phyloP scores from a whole-genome alignment of 352 stramenopile genomes.

The Phytophthora sansomeana region DNA sequence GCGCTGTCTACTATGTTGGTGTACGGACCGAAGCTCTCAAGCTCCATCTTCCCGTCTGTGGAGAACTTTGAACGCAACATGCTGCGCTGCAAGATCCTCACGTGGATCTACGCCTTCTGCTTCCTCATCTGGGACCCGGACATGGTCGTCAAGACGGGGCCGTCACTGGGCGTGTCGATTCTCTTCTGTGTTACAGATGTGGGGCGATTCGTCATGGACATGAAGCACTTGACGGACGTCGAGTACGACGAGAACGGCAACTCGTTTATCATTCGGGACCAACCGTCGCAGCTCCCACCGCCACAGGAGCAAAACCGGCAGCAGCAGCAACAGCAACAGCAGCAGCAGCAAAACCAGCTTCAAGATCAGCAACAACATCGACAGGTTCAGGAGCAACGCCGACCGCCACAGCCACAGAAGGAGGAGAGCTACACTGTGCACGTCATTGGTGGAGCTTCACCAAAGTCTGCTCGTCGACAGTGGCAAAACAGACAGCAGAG shows the following conservation, averaged over 20 bases:
- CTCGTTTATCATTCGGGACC: constrained; percentile 40
- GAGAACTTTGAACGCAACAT: constrained; percentile 76
- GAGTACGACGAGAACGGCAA: constrained; percentile 67
- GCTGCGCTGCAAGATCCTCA: constrained; percentile 73
- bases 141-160: constrained; percentile 77
- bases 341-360: not conserved
- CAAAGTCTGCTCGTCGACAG: constrained; percentile 9
- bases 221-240: constrained; percentile 70
- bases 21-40: constrained; percentile 60
- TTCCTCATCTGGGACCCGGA: constrained; percentile 77
- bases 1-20: constrained; percentile 52
- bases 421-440: constrained; percentile 38
- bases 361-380: constrained; percentile 3
- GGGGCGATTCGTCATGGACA: constrained; percentile 77
- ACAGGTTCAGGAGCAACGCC: constrained; percentile 7
- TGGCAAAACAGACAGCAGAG: constrained; percentile 26
- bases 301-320: constrained; percentile 8
- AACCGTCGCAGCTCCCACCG: constrained; percentile 13
- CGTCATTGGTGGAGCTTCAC: constrained; percentile 18
- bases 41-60: constrained; percentile 50
- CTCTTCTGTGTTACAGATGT: constrained; percentile 78
- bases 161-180: constrained; percentile 70
- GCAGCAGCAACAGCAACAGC: constrained; percentile 6
- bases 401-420: constrained; percentile 6
- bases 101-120: constrained; percentile 63